These are phyloP conservation scores for Wickerhamia fluorescens DNA, from an alignment of 805 yeast genomes.

Conservation along the genomic window DNA sequence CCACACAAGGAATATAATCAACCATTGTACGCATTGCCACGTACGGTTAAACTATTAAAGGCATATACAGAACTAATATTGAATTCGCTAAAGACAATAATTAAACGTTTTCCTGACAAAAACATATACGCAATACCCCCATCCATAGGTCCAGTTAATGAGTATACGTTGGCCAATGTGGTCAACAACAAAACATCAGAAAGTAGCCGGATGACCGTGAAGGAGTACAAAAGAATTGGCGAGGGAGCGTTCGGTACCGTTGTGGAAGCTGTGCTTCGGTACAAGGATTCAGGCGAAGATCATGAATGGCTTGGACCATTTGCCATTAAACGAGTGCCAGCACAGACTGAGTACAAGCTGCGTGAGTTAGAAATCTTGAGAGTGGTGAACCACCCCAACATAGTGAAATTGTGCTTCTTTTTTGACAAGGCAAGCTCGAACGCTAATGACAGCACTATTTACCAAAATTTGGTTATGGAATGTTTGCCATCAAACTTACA, in stretches of 20 bases:
- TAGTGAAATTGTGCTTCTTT: conserved; percentile 60
- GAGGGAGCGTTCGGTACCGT: conserved; percentile 88
- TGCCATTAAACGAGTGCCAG: conserved; percentile 80
- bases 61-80: too few species aligned
- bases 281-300: conserved; percentile 17
- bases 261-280: conserved; percentile 55
- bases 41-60: too few species aligned
- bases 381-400: conserved; percentile 73
- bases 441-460: conserved; percentile 49
- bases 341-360: conserved; percentile 79
- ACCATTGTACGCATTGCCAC: too few species aligned
- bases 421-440: conserved; percentile 62
- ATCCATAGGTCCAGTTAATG: conserved; percentile 13
- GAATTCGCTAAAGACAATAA: too few species aligned
- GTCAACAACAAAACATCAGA: conserved; percentile 50
- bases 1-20: too few species aligned
- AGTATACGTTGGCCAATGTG: conserved; percentile 39
- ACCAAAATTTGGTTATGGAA: conserved; percentile 82
- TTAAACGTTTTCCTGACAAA: too few species aligned
- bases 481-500: conserved; percentile 78
- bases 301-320: conserved; percentile 66
- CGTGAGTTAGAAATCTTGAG: conserved; percentile 74
- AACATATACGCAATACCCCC: too few species aligned
- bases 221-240: conserved; percentile 69
- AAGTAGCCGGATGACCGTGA: conserved; percentile 56